Evolutionary conservation across 2,329 filamentous ascomycete genomes (phyloP).

Genomic region (Ceratocystis papillata): DNA sequence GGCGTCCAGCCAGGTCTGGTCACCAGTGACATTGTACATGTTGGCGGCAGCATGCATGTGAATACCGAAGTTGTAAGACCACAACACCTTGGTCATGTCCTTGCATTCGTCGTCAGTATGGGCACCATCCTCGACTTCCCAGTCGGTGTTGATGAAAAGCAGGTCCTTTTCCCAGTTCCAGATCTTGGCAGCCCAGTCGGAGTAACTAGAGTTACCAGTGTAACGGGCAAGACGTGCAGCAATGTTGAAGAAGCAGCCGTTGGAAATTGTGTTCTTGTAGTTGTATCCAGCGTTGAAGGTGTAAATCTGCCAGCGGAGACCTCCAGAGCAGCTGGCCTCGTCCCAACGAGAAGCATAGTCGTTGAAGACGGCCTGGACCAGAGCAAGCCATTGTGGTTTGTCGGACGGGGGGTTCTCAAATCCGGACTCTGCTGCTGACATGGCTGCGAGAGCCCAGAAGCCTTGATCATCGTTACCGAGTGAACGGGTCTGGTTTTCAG

Average conservation of each 20-base stretch:
- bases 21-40: constrained; percentile 51
- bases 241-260: constrained; percentile 60
- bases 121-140: constrained; percentile 44
- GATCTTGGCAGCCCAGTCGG: constrained; percentile 59
- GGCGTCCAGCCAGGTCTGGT: constrained; percentile 45
- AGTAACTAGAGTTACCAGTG: constrained; percentile 69
- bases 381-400: constrained; percentile 63
- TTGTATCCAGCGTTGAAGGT: constrained; percentile 60
- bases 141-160: constrained; percentile 47
- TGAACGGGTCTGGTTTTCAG: constrained; percentile 50
- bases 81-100: constrained; percentile 45
- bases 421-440: constrained; percentile 65
- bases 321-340: constrained; percentile 51
- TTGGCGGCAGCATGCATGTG: constrained; percentile 52
- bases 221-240: constrained; percentile 63
- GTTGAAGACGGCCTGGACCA: constrained; percentile 72
- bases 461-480: constrained; percentile 66
- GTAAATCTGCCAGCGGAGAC: constrained; percentile 79
- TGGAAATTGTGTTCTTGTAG: constrained; percentile 59
- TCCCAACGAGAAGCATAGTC: constrained; percentile 65
- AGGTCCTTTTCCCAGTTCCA: constrained; percentile 54
- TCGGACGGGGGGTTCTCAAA: constrained; percentile 56
- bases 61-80: constrained; percentile 60
- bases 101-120: constrained; percentile 35
- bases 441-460: constrained; percentile 76